Evolutionary conservation across 805 yeast species (phyloP), one percentile per base, ranked within the genome.

Genomic region (Pichia phayaonensis): DNA sequence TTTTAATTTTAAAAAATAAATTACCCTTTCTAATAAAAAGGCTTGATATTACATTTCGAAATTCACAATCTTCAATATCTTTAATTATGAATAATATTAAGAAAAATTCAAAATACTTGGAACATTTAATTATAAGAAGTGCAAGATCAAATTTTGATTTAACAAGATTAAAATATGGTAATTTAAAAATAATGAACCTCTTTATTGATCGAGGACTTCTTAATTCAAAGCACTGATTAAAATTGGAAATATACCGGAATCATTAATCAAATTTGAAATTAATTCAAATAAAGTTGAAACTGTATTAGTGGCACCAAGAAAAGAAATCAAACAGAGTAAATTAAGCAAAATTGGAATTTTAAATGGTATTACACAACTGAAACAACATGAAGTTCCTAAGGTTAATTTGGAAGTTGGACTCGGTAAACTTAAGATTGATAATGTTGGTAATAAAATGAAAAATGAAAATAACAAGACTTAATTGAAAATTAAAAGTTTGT

Each of bases 391-490:
- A 20, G n/a, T 40, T 18, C 8, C 38, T 8, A 41, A 41, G n/a
- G 34, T 49, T 5, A 45, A 49, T 26, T 23, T 45, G 11, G 52
- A 45, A 24, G 11, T 8, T 4, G 40, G 49, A 12, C 27, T 49
- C 40, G 29, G 38, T 20, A 49, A 45, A 18, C 18, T 49, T 5
- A 49, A 45, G 20, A 45, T 49, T 10, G 46, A 49, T 22, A 49
- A 46, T 49, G 46, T 46, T 4, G 22, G 43, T 18, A 45, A 45
- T 24, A 45, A 42, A 26, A 31, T 48, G 42, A 48, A 29, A 29
- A 48, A 44, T 22, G 48, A 34, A 18, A 48, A 48, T 36, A 13
- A n/a, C 15, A 48, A 48, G 23, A 44, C 40, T 1, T 44, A 40
- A 23, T 34, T 43, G 7, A 48, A 48, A 27, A 29, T 48, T 1